Percentiles rank a stretch among this genome's conserved stretches.
Conservation (phyloP, 2,329 filamentous ascomycete genomes). For the Chaetomium sp. region DNA sequence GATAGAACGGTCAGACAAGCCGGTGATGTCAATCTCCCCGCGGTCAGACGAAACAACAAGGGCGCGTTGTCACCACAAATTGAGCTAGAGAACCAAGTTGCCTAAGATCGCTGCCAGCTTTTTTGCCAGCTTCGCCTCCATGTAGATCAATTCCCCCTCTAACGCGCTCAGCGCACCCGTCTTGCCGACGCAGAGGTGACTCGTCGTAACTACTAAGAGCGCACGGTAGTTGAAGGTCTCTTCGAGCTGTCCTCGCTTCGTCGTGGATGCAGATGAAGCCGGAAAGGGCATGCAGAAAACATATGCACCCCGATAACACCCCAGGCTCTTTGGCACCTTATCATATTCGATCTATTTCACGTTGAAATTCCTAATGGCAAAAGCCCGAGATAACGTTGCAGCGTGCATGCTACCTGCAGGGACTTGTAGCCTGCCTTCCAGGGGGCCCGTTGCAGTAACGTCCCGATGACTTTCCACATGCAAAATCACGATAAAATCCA, state of each 20-base stretch:
- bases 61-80: background rate
- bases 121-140: background rate
- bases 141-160: constrained; percentile 8
- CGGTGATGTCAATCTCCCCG: constrained; percentile 15
- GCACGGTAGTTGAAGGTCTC: background rate
- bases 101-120: constrained; percentile 13
- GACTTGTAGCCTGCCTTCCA: constrained; percentile 7
- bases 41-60: constrained; percentile 3
- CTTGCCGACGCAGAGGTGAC: constrained; percentile 9
- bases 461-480: background rate
- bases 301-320: constrained; percentile 30
- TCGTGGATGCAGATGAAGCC: constrained; percentile 19
- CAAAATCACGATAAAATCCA: background rate
- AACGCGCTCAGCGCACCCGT: constrained; percentile 4
- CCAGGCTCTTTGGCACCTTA: constrained; percentile 37
- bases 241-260: background rate
- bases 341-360: constrained; percentile 42
- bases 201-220: background rate
- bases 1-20: background rate
- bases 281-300: constrained; percentile 25
- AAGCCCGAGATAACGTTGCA: constrained; percentile 35
- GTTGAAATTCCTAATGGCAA: constrained; percentile 45
- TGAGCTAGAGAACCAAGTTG: constrained; percentile 6
- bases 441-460: constrained; percentile 11
- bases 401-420: constrained; percentile 28